A percentile compares a stretch with the other conserved stretches of the same genome.
Evolutionary conservation across 805 yeast species (phyloP).

Genomic region (Candida hungchunana): DNA sequence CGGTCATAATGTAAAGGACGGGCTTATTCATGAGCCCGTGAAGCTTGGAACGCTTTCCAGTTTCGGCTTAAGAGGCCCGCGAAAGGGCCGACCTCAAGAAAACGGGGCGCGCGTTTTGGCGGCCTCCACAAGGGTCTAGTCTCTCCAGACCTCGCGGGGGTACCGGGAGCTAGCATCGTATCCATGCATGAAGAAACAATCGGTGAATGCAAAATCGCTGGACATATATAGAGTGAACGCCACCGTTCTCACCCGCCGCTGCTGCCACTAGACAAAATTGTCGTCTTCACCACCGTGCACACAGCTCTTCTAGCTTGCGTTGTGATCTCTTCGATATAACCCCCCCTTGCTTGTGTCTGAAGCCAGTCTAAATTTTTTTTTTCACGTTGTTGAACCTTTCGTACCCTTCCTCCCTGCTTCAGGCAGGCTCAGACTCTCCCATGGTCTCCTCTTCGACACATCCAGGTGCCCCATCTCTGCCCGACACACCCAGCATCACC

Average conservation of each 20-base stretch:
- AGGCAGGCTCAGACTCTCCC: background rate
- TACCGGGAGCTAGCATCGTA: no score
- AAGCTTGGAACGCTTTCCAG: no score
- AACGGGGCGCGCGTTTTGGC: no score
- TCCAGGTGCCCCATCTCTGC: background rate
- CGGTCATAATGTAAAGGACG: no score
- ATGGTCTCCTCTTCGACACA: background rate
- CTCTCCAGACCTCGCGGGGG: no score
- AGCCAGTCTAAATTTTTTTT: background rate
- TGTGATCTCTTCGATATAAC: no score
- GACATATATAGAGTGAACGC: background rate
- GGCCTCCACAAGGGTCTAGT: background rate
- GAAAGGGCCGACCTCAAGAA: no score
- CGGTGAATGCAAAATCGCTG: background rate
- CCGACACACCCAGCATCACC: constrained; percentile 1
- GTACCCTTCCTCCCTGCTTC: constrained; percentile 1
- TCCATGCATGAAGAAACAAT: constrained; percentile 2
- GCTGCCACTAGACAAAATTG: background rate
- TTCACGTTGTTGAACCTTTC: constrained; percentile 1
- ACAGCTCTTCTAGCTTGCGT: no score
- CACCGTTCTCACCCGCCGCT: background rate
- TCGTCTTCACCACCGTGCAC: background rate
- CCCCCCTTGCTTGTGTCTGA: no score
- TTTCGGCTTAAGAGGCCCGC: no score
- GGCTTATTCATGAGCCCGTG: no score